Evolutionary conservation across 2,329 filamentous ascomycete genomes (phyloP).

Genomic region (Penicillium sp.): DNA sequence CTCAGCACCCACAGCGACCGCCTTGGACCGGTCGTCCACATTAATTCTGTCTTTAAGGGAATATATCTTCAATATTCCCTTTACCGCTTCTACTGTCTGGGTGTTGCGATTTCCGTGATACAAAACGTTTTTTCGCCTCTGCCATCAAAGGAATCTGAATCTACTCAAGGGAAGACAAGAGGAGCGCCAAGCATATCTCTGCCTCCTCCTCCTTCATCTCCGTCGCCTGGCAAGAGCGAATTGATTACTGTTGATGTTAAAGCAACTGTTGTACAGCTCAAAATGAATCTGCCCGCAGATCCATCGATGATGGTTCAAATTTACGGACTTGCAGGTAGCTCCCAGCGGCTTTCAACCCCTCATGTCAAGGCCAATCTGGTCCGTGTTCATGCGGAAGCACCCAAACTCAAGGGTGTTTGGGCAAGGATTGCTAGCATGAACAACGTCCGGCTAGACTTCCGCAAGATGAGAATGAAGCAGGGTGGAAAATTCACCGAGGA

Average conservation of each 20-base stretch:
- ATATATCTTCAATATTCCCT: constrained; percentile 87
- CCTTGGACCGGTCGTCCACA: constrained; percentile 84
- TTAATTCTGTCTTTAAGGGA: constrained; percentile 79
- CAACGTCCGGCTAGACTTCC: constrained; percentile 76
- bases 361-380: constrained; percentile 77
- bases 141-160: constrained; percentile 20
- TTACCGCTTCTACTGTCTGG: constrained; percentile 88
- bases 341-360: constrained; percentile 84
- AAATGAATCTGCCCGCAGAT: constrained; percentile 84
- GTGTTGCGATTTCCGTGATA: constrained; percentile 78
- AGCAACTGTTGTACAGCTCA: constrained; percentile 80
- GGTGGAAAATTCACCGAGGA: constrained; percentile 68
- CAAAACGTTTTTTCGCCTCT: constrained; percentile 64
- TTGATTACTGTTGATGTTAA: constrained; percentile 82
- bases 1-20: constrained; percentile 84
- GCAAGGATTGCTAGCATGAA: constrained; percentile 85
- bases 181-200: constrained; percentile 27
- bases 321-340: constrained; percentile 78
- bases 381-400: constrained; percentile 85
- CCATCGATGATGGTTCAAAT: constrained; percentile 91
- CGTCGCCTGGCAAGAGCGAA: constrained; percentile 54
- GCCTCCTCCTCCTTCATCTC: constrained; percentile 29
- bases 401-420: constrained; percentile 82
- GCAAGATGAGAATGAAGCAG: constrained; percentile 73
- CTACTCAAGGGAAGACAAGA: constrained; percentile 17